Percentiles rank a stretch among this genome's conserved stretches.
phyloP scores from a whole-genome alignment of 148 eudicot species.

The Rhododendron mucronatum region DNA sequence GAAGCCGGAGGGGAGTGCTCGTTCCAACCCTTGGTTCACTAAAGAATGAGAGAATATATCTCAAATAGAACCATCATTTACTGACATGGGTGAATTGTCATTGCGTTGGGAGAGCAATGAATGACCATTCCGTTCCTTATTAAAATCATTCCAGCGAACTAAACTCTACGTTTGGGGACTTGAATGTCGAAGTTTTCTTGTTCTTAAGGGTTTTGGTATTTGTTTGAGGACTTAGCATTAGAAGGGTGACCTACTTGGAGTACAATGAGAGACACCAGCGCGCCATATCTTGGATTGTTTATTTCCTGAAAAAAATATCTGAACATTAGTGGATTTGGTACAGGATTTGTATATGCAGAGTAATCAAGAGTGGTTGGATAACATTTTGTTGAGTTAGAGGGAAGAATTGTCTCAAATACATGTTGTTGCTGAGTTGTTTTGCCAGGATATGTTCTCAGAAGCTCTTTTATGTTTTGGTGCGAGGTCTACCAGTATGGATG shows the following conservation, averaged over 20 bases:
- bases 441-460: conserved; percentile 75
- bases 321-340: background rate
- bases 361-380: background rate
- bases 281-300: background rate
- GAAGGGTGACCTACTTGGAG: background rate
- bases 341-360: background rate
- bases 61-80: background rate
- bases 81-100: background rate
- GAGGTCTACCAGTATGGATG: conserved; percentile 71
- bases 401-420: background rate
- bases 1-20: background rate
- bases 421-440: conserved; percentile 11
- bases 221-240: background rate
- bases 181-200: background rate
- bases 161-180: background rate
- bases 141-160: background rate
- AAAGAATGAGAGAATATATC: background rate
- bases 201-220: background rate
- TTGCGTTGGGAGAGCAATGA: background rate
- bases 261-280: background rate
- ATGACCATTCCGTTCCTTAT: background rate
- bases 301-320: background rate
- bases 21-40: background rate
- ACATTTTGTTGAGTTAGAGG: background rate
- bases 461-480: conserved; percentile 91